Evolutionary conservation across 1,284 basidiomycete species (phyloP), one percentile per base, ranked within the genome.

Genomic region (Irpex sp.): DNA sequence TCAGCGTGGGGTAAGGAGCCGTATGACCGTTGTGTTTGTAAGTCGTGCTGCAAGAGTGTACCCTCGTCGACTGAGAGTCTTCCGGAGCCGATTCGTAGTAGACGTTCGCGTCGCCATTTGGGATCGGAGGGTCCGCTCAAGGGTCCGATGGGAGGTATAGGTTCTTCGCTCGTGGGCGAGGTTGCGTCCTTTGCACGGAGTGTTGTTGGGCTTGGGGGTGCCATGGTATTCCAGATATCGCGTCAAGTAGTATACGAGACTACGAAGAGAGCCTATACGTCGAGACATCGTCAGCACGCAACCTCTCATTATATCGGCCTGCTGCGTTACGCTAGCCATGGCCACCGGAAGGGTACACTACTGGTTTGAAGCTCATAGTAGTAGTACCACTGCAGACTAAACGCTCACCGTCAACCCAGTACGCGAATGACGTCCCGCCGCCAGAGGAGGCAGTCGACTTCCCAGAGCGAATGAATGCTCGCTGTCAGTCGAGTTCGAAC

Each of bases 41-140:
- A 47, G 61, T 69, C 64, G 15, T 68, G 63, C n/a, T 66, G 68
- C 6, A 76, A 67, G 49, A 74, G 64, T 1, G 76, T 72, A 21
- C 69, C 65, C 62, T 74, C 70, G 49, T 60, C 59, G 63, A 64
- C 50, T 21, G 33, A 60, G 56, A 63, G 4, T 65, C 63, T 43
- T 63, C 71, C 57, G 58, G 58, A 61, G 26, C 83, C 83, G 17
- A 86, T 81, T 39, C 78, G 76, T 15, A 83, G 74, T 15, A 87
- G 75, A 39, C 84, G 77, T 68, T 83, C 75, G 9, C 84, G 79
- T 57, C 85, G 78, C 81, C 81, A 83, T 21, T 76, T 76, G 1
- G 81, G 83, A 54, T 70, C 68, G 3, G 77, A 77, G 0, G 76
- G 77, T 2, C 74, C 74, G 58, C 75, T 75, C 43, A 75, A 68